Conservation (phyloP, 2,329 filamentous ascomycete species). For the Ambrosiella xylebori region DNA sequence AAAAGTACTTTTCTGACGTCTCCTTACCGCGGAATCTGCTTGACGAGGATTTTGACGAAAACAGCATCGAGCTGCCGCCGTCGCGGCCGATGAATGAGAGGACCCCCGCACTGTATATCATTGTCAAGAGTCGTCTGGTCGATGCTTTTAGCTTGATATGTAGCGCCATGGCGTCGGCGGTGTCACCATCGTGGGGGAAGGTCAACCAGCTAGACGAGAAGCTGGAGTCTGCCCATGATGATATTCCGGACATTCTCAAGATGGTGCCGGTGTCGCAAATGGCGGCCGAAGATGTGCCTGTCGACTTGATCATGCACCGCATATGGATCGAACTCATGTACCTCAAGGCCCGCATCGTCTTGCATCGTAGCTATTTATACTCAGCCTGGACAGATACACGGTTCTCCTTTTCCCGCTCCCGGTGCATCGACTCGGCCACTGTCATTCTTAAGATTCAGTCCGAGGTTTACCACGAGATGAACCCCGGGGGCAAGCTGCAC, state of each 20-base stretch:
- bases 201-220: slow-evolving; percentile 23
- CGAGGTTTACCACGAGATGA: slow-evolving; percentile 24
- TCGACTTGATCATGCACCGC: slow-evolving; percentile 30
- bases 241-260: slow-evolving; percentile 25
- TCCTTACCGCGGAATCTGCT: slow-evolving; percentile 28
- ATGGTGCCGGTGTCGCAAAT: slow-evolving; percentile 27
- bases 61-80: slow-evolving; percentile 24
- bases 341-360: slow-evolving; percentile 30
- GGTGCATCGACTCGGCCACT: slow-evolving; percentile 28
- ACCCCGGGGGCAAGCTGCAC: slow-evolving; percentile 23
- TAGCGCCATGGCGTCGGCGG: slow-evolving; percentile 12
- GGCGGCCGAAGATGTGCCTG: slow-evolving; percentile 23
- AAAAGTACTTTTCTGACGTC: slow-evolving; percentile 30
- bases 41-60: slow-evolving; percentile 36
- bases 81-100: slow-evolving; percentile 27
- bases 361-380: slow-evolving; percentile 25
- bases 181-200: slow-evolving; percentile 21
- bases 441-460: slow-evolving; percentile 27
- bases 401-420: slow-evolving; percentile 24
- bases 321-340: slow-evolving; percentile 32
- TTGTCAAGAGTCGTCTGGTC: slow-evolving; percentile 17
- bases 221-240: slow-evolving; percentile 22
- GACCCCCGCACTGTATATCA: slow-evolving; percentile 27
- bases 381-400: slow-evolving; percentile 20
- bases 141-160: slow-evolving; percentile 16